Conservation (phyloP, 495 filamentous ascomycete genomes). For the Delitschia confertaspora region DNA sequence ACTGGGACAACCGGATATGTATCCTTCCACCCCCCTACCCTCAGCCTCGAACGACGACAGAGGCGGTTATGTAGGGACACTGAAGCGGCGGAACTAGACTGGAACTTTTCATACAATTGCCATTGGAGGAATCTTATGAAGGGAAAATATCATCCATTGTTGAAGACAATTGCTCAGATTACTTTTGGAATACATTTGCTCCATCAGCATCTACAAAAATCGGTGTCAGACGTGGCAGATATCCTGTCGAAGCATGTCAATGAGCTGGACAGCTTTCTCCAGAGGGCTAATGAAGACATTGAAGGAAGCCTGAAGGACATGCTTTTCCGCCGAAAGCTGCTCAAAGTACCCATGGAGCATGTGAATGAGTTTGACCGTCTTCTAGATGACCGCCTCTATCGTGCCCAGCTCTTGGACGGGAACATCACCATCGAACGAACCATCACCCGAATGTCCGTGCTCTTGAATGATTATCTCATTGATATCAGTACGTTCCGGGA, state of each 20-base stretch:
- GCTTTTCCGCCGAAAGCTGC: conserved; percentile 65
- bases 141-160: conserved; percentile 70
- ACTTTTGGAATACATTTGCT: conserved; percentile 88
- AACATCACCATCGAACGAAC: conserved; percentile 91
- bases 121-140: conserved; percentile 63
- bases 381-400: conserved; percentile 75
- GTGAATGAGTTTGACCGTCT: conserved; percentile 78
- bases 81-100: conserved; percentile 34
- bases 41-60: conserved; percentile 44
- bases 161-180: conserved; percentile 86
- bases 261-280: conserved; percentile 84
- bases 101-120: conserved; percentile 55
- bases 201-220: conserved; percentile 76
- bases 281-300: conserved; percentile 77
- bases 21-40: conserved; percentile 19
- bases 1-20: conserved; percentile 38
- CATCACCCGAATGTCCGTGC: conserved; percentile 61
- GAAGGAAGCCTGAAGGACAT: conserved; percentile 72
- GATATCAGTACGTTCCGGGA: conserved; percentile 72
- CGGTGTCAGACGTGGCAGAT: conserved; percentile 72
- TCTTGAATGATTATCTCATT: conserved; percentile 64
- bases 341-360: conserved; percentile 78
- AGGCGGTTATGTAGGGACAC: conserved; percentile 55
- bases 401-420: conserved; percentile 68
- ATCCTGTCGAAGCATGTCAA: conserved; percentile 90